phyloP scores from a whole-genome alignment of 371 early-diverging fungal species.

The Dichotomocladium elegans region DNA sequence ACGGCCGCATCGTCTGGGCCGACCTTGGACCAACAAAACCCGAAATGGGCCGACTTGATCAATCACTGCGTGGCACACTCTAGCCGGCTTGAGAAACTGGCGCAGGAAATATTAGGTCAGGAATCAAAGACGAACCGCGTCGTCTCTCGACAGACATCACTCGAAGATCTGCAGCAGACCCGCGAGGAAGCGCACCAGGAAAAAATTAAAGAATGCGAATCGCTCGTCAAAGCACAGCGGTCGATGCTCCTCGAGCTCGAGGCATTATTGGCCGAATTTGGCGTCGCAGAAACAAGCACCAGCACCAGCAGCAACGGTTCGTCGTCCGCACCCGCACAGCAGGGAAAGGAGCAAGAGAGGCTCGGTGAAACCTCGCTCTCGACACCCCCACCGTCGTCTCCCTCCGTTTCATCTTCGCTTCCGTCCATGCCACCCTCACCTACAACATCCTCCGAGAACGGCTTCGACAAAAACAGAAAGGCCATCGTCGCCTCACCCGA shows the following conservation, averaged over 20 bases:
- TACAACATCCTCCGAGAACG: not conserved
- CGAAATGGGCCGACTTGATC: constrained; percentile 8
- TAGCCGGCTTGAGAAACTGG: constrained; percentile 4
- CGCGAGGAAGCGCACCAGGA: constrained; percentile 2
- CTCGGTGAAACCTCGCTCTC: constrained; percentile 3
- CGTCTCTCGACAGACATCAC: not conserved
- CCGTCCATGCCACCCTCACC: constrained; percentile 1
- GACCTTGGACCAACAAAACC: not conserved
- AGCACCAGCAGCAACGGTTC: not conserved
- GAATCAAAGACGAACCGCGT: not conserved
- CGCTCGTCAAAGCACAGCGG: constrained; percentile 8
- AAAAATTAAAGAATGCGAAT: constrained; percentile 9
- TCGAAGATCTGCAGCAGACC: not conserved
- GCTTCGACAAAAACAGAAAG: not conserved
- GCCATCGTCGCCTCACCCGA: not conserved
- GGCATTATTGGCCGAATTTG: not conserved
- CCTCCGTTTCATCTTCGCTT: not conserved
- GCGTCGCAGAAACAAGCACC: not conserved
- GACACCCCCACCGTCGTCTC: constrained; percentile 4
- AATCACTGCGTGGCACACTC: constrained; percentile 5
- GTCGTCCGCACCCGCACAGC: not conserved
- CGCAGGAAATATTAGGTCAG: constrained; percentile 6
- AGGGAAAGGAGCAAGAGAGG: not conserved
- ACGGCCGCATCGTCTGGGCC: not conserved
- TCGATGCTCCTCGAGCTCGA: constrained; percentile 16